A percentile compares a stretch with the other conserved stretches of the same genome.
Evolutionary conservation across 1,284 basidiomycete genomes (phyloP).

Genomic region (Puccinia horiana): DNA sequence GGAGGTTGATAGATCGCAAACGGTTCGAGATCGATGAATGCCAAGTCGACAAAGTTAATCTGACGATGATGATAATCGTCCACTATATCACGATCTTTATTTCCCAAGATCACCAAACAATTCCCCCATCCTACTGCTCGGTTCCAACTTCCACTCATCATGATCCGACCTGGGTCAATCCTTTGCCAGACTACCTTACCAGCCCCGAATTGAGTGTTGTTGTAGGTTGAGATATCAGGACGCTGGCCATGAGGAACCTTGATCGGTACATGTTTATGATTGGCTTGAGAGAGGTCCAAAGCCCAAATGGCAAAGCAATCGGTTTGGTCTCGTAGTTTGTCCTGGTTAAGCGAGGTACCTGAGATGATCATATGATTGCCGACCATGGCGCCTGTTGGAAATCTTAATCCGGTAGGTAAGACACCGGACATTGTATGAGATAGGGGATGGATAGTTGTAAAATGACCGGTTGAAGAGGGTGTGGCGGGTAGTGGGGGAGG

Average conservation of each 20-base stretch:
- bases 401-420: slow-evolving; percentile 86
- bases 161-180: slow-evolving; percentile 50
- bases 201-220: slow-evolving; percentile 63
- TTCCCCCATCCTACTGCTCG: slow-evolving; percentile 80
- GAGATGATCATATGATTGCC: slow-evolving; percentile 72
- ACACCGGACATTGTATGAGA: slow-evolving; percentile 73
- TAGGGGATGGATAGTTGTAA: slow-evolving; percentile 66
- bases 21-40: slow-evolving; percentile 84
- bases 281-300: slow-evolving; percentile 72
- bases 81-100: slow-evolving; percentile 78
- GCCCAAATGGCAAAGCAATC: slow-evolving; percentile 63
- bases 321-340: slow-evolving; percentile 41
- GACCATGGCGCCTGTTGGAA: slow-evolving; percentile 85
- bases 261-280: slow-evolving; percentile 75
- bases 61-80: slow-evolving; percentile 70
- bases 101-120: slow-evolving; percentile 84
- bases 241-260: slow-evolving; percentile 68
- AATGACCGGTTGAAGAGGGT: slow-evolving; percentile 60
- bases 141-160: slow-evolving; percentile 79
- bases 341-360: slow-evolving; percentile 54
- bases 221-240: slow-evolving; percentile 67
- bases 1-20: slow-evolving; percentile 91
- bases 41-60: slow-evolving; percentile 86
- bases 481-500: slow-evolving; percentile 62
- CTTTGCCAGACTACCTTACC: slow-evolving; percentile 50